phyloP scores from a whole-genome alignment of 768 basidiomycete species.

The Boletus coccyginus region DNA sequence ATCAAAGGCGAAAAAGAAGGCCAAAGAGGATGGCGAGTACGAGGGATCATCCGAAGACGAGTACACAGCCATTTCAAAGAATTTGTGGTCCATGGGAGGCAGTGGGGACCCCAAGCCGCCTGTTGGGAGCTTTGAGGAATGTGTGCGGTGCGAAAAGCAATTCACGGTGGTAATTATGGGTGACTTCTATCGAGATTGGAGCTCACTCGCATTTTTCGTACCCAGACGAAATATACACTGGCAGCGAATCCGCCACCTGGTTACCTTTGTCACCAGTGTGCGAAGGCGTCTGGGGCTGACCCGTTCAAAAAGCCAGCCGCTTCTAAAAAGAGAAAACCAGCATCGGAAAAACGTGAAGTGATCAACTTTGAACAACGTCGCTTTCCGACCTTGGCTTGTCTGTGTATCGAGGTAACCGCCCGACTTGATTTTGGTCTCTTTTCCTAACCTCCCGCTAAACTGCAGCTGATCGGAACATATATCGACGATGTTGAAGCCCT shows the following conservation, averaged over 20 bases:
- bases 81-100: conserved; percentile 35
- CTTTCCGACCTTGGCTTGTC: conserved; percentile 66
- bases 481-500: conserved; percentile 88
- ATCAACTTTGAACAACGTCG: conserved; percentile 66
- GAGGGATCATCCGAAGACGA: conserved; percentile 58
- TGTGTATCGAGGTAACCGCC: conserved; percentile 70
- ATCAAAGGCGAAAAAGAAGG: conserved; percentile 36
- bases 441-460: neutral
- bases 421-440: neutral
- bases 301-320: conserved; percentile 80
- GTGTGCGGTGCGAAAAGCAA: conserved; percentile 76
- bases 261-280: conserved; percentile 82
- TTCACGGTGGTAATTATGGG: conserved; percentile 77
- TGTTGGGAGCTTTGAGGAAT: conserved; percentile 76
- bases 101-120: conserved; percentile 49
- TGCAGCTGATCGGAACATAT: conserved; percentile 75
- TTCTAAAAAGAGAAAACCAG: conserved; percentile 59
- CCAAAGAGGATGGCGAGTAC: conserved; percentile 47
- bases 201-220: neutral
- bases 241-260: conserved; percentile 68
- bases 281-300: conserved; percentile 71
- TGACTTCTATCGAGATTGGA: neutral
- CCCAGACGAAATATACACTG: conserved; percentile 83
- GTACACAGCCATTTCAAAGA: conserved; percentile 64
- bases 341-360: conserved; percentile 65